Conservation (phyloP, 139 green algal genomes). For the Dunaliella primolecta region DNA sequence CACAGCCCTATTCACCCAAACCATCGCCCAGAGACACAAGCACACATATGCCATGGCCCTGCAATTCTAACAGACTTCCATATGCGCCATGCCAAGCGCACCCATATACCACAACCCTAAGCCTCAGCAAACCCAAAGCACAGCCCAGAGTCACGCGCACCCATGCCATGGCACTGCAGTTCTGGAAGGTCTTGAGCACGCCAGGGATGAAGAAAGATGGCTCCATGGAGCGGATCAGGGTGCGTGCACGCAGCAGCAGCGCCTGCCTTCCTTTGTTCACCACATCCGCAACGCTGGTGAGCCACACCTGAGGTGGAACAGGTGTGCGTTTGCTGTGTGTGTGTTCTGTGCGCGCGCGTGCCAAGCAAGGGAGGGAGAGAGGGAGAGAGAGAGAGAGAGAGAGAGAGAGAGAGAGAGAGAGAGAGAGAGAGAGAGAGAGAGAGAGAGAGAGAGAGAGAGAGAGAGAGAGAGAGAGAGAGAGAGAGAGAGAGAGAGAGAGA, state of each 20-base stretch:
- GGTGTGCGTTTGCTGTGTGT: no score
- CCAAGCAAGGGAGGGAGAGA: no score
- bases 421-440: neutral
- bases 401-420: neutral
- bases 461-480: no score
- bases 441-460: neutral
- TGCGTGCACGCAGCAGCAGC: conserved; percentile 40
- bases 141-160: neutral
- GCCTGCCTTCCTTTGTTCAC: conserved; percentile 31
- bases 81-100: neutral
- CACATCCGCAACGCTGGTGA: conserved; percentile 44
- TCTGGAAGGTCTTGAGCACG: conserved; percentile 47
- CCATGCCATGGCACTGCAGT: conserved; percentile 34
- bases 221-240: conserved; percentile 47
- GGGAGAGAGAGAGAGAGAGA: neutral
- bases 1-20: neutral
- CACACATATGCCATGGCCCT: conserved; percentile 23
- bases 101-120: neutral
- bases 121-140: neutral
- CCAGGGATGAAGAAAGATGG: conserved; percentile 56
- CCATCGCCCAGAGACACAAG: neutral
- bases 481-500: no score
- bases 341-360: no score
- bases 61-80: no score
- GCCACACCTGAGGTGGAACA: conserved; percentile 26